Conservation (phyloP, 2,329 filamentous ascomycete species). For the Stenocarpella maydis region DNA sequence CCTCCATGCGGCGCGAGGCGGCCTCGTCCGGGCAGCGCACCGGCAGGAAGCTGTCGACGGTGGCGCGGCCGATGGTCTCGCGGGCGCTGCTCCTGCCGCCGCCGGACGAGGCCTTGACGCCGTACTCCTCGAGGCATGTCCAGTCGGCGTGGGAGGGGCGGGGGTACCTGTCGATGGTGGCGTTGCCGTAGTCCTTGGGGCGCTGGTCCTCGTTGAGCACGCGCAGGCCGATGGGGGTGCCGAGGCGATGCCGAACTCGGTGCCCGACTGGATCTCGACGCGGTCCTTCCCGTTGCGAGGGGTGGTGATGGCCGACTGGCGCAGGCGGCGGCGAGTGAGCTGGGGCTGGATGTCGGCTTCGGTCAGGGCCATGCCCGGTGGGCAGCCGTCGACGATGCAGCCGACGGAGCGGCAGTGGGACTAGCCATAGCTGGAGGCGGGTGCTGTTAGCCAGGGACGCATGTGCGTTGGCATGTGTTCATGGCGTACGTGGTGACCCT, state of each 20-base stretch:
- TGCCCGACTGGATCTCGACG: conserved; percentile 92
- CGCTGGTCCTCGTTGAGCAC: conserved; percentile 94
- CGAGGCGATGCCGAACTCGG: conserved; percentile 87
- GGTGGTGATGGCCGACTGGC: conserved; percentile 89
- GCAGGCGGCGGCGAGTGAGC: conserved; percentile 88
- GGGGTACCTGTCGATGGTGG: conserved; percentile 91
- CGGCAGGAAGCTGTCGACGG: conserved; percentile 85
- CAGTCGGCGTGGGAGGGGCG: conserved; percentile 94
- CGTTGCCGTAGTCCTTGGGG: conserved; percentile 88
- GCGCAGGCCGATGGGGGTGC: conserved; percentile 87
- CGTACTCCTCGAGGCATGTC: conserved; percentile 98
- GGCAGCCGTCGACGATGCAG: conserved; percentile 93
- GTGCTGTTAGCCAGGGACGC: neutral
- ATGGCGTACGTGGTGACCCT: conserved; percentile 76
- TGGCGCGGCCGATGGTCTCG: conserved; percentile 86
- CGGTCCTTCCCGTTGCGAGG: conserved; percentile 91
- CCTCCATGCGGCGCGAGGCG: conserved; percentile 75
- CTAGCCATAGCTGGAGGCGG: conserved; percentile 71
- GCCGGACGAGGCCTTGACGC: conserved; percentile 88
- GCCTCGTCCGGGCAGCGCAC: conserved; percentile 83
- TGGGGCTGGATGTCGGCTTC: conserved; percentile 93
- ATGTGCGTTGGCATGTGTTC: neutral
- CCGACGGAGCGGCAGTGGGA: conserved; percentile 93
- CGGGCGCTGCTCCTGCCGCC: conserved; percentile 91
- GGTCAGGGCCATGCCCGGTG: conserved; percentile 84